A percentile compares a stretch with the other conserved stretches of the same genome.
Conservation (phyloP, 192 early-diverging fungal species). For the Rhizoclosmatium sp. region DNA sequence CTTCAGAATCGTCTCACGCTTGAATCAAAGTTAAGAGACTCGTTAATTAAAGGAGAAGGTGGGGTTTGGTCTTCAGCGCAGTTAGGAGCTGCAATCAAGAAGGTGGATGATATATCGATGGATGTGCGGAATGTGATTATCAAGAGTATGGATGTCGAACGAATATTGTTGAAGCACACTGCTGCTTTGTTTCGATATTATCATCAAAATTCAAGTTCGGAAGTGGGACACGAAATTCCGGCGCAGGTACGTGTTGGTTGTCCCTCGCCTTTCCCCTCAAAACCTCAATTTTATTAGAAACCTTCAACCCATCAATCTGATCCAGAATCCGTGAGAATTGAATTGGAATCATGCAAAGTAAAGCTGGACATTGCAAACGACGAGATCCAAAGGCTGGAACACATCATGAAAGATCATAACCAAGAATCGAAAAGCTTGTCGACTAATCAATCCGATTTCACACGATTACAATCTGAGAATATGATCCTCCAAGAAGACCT, state of each 20-base stretch:
- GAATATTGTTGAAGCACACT: conserved; percentile 55
- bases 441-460: too few species aligned
- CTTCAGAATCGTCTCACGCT: conserved; percentile 54
- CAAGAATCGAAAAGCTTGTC: too few species aligned
- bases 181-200: conserved; percentile 45
- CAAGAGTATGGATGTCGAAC: conserved; percentile 52
- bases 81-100: conserved; percentile 41
- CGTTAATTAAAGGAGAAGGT: conserved; percentile 36
- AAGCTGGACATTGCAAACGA: neutral
- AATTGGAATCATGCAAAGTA: too few species aligned
- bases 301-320: neutral
- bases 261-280: too few species aligned
- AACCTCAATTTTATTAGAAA: too few species aligned
- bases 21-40: conserved; percentile 51
- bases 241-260: too few species aligned
- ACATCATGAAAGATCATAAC: neutral
- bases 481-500: too few species aligned
- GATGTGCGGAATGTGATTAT: conserved; percentile 45
- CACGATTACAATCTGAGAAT: too few species aligned
- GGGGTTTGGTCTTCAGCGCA: conserved; percentile 38
- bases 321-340: too few species aligned
- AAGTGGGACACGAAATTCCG: neutral
- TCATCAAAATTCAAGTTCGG: conserved; percentile 25
- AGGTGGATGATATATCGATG: conserved; percentile 51
- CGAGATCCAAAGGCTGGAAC: conserved; percentile 23